Base-by-base conservation (phyloP, 805 yeast genomes). In the Lipomyces kockii region DNA sequence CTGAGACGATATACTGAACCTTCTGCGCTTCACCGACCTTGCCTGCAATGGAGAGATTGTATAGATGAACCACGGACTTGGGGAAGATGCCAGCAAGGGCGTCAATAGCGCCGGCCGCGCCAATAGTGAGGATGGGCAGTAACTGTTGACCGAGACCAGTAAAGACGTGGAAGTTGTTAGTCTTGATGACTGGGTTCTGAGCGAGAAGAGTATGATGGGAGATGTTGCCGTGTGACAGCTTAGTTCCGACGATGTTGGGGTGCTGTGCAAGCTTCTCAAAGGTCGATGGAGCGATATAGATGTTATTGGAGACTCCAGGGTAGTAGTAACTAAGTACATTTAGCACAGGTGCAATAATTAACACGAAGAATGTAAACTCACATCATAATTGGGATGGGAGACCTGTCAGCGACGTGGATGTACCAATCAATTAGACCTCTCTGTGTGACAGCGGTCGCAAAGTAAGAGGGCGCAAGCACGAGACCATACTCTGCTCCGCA, bases 41-140 rank as follows among this genome's bases (percentile, higher is more conserved):
- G 43, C 79, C 78, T 66, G 64, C 60, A 56, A 72, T 78, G 20
- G 82, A 77, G 56, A 75, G 71, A 55, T 80, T 76, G 71, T 76
- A 83, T 52, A 85, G 73, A 60, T 78, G 78, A 60, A 82, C 83
- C 55, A 81, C 81, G 5, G 82, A 76, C 76, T 83, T 83, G 66
- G 88, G 88, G 77, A 80, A 84, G 3, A 84, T 85, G 46, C 85
- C 86, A 53, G 84, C 78, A 39, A 84, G 76, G 6, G 86, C 88
- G 73, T 84, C 87, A 65, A 85, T 81, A 17, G 86, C 80, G 43
- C 87, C 87, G 61, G 78, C 77, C 62, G 80, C 80, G n/a, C 86
- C 86, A 27, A 83, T 80, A 0, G 80, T 65, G 58, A 83, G 76
- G 20, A 81, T 82, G 29, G 87, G 87, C 43, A 84, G 74, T 46